These are phyloP conservation scores for Fusarium lateritium DNA, from an alignment of 2,329 filamentous ascomycete genomes.

Conservation along the genomic window DNA sequence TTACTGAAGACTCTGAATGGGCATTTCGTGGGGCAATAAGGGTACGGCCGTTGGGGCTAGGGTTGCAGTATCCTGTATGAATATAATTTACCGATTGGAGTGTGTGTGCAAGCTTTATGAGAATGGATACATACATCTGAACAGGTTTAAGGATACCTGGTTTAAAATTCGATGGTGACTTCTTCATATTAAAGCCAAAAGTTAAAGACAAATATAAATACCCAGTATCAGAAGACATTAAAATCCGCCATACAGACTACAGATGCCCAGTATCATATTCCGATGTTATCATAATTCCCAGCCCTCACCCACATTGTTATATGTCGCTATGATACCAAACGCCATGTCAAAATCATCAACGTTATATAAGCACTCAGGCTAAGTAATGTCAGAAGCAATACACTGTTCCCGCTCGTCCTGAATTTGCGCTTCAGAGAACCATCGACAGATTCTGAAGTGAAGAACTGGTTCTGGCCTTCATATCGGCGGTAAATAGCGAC, in stretches of 20 bases:
- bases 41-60: too few relatives aligned
- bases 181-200: background rate
- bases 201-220: background rate
- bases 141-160: too few relatives aligned
- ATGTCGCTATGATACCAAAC: conserved; percentile 52
- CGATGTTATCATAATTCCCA: background rate
- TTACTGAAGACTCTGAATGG: too few relatives aligned
- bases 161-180: too few relatives aligned
- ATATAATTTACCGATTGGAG: too few relatives aligned
- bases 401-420: conserved; percentile 75
- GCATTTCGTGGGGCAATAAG: too few relatives aligned
- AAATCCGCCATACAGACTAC: too few relatives aligned
- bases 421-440: conserved; percentile 66
- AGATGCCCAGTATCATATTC: too few relatives aligned
- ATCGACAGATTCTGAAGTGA: conserved; percentile 63
- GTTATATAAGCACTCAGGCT: conserved; percentile 71
- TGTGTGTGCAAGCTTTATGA: too few relatives aligned
- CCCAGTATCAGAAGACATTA: too few relatives aligned
- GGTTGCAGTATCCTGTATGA: too few relatives aligned
- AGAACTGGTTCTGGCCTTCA: conserved; percentile 95
- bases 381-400: conserved; percentile 69
- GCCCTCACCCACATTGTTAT: background rate
- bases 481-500: conserved; percentile 89
- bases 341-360: conserved; percentile 69
- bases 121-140: too few relatives aligned